phyloP scores from a whole-genome alignment of 495 filamentous ascomycete species.

The Penicillium paradoxum region DNA sequence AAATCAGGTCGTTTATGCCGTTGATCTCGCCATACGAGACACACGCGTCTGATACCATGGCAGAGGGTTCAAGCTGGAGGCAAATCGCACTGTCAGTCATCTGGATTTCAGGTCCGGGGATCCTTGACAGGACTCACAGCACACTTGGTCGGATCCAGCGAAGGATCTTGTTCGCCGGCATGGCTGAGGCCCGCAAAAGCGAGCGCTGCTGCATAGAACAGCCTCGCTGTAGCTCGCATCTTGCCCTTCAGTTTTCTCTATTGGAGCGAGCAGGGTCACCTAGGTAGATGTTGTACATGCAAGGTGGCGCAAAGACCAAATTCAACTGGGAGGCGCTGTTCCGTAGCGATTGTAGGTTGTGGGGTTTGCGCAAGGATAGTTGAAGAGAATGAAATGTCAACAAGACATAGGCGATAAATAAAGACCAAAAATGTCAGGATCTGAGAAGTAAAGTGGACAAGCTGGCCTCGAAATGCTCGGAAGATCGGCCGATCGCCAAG shows the following conservation, averaged over 20 bases:
- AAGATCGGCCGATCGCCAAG: constrained; percentile 16
- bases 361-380: not conserved
- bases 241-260: constrained; percentile 10
- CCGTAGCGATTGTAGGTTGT: not conserved
- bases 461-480: constrained; percentile 12
- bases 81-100: constrained; percentile 5
- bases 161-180: constrained; percentile 33
- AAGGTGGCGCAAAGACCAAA: constrained; percentile 14
- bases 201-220: constrained; percentile 75
- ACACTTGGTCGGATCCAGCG: constrained; percentile 50
- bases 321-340: not conserved
- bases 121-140: constrained; percentile 50
- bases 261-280: not conserved
- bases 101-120: not conserved
- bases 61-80: constrained; percentile 56
- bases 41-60: constrained; percentile 80
- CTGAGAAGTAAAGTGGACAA: constrained; percentile 17
- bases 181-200: constrained; percentile 56
- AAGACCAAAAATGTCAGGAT: constrained; percentile 2
- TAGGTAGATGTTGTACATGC: constrained; percentile 8
- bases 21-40: constrained; percentile 90
- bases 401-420: not conserved
- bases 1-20: constrained; percentile 68
- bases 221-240: constrained; percentile 63
- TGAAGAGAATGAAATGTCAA: not conserved